phyloP scores from a whole-genome alignment of 2,329 filamentous ascomycete genomes.

The Cercospora janseana region DNA sequence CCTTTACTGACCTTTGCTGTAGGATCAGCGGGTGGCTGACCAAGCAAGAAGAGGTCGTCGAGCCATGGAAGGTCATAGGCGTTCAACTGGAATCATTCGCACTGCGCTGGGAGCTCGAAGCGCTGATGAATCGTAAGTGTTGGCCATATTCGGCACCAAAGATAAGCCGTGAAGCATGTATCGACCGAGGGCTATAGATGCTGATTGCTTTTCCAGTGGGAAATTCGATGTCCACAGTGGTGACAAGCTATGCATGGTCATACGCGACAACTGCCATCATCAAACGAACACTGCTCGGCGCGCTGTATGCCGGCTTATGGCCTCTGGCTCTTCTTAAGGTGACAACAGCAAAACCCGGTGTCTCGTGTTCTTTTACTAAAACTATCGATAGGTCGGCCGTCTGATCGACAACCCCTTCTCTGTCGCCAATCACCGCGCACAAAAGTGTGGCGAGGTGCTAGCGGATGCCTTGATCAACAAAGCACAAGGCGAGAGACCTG shows the following conservation, averaged over 20 bases:
- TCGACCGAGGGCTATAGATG: too few relatives aligned
- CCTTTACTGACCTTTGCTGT: too few relatives aligned
- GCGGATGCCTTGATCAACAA: slow-evolving; percentile 45
- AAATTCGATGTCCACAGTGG: slow-evolving; percentile 70
- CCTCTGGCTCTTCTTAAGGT: slow-evolving; percentile 48
- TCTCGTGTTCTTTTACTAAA: too few relatives aligned
- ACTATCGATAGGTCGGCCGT: slow-evolving; percentile 35
- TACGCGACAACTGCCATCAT: slow-evolving; percentile 73
- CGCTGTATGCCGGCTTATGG: slow-evolving; percentile 50
- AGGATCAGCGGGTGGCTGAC: slow-evolving; percentile 79
- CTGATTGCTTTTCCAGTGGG: too few relatives aligned
- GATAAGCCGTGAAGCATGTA: too few relatives aligned
- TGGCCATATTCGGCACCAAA: too few relatives aligned
- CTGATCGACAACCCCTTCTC: slow-evolving; percentile 45
- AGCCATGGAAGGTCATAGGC: slow-evolving; percentile 76
- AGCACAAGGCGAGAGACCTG: slow-evolving; percentile 43
- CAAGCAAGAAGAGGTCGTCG: slow-evolving; percentile 67
- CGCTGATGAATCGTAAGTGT: slow-evolving; percentile 68
- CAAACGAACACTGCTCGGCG: slow-evolving; percentile 55
- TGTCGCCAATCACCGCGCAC: slow-evolving; percentile 40
- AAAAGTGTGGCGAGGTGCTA: slow-evolving; percentile 43
- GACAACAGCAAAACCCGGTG: too few relatives aligned
- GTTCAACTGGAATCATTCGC: slow-evolving; percentile 74
- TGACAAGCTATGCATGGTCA: slow-evolving; percentile 78
- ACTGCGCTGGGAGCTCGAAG: slow-evolving; percentile 77